Conservation (phyloP, 2,329 filamentous ascomycete species). For the Geoglossum cookeanum region DNA sequence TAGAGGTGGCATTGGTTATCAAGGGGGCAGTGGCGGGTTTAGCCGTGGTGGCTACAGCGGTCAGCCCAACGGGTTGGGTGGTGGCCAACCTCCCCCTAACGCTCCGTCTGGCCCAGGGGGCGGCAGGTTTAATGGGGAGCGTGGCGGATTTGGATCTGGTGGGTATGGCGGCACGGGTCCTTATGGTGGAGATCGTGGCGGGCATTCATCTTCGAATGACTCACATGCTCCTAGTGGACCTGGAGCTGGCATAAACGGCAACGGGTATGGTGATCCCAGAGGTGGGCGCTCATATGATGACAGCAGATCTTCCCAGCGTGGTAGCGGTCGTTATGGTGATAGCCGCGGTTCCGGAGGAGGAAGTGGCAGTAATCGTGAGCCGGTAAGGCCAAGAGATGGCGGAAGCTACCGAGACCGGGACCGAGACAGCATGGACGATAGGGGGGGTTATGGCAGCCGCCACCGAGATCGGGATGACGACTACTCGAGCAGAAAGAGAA, state of each 20-base stretch:
- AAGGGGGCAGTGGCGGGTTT: constrained; percentile 26
- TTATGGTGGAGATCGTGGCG: constrained; percentile 12
- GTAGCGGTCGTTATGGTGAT: constrained; percentile 24
- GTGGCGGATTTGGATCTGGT: constrained; percentile 29
- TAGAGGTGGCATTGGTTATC: constrained; percentile 26
- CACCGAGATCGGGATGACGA: constrained; percentile 4
- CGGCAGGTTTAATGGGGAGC: constrained; percentile 25
- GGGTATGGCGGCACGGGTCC: constrained; percentile 24
- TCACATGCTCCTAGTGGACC: constrained; percentile 18
- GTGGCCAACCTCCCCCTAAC: constrained; percentile 26
- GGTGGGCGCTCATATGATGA: constrained; percentile 41
- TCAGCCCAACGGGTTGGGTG: constrained; percentile 14
- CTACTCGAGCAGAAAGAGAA: constrained; percentile 33
- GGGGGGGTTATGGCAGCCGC: constrained; percentile 11
- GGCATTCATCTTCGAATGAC: not conserved
- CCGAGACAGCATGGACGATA: constrained; percentile 20
- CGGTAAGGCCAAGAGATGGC: constrained; percentile 46
- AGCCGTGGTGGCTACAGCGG: constrained; percentile 31
- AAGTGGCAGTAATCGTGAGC: constrained; percentile 69
- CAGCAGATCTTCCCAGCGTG: constrained; percentile 17
- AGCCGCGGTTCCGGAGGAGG: constrained; percentile 35
- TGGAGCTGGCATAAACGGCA: constrained; percentile 11
- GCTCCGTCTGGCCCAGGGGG: constrained; percentile 35
- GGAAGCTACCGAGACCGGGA: constrained; percentile 28
- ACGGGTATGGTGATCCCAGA: constrained; percentile 25